Base-by-base conservation (phyloP, 768 basidiomycete species). In the Auriscalpium microsporum region DNA sequence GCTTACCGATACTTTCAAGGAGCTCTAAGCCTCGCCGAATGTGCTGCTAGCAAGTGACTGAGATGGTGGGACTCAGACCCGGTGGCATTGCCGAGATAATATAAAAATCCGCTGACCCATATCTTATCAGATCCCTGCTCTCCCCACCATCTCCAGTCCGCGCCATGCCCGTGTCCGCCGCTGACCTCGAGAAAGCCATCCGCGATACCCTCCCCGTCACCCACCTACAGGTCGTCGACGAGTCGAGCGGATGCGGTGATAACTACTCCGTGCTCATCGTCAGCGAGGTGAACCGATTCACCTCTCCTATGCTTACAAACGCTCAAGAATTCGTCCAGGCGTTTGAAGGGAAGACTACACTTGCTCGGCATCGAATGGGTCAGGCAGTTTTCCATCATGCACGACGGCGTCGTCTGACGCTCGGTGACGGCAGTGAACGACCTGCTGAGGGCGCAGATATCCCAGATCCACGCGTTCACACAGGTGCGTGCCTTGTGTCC, bases 401-500 rank as follows among this genome's bases (percentile, higher is more conserved):
- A 0, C 17, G 36, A 2, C 37, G 34, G 19, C n/a, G n/a, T 38
- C 48, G 9, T 46, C 50, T 40, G 50, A 16, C 14, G 2, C 8
- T 53, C 52, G 13, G 16, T 48, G 44, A 50, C 21, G 52, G 4
- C 57, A 92, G 90, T 93, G 56, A 91, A 92, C 63, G 84, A 89
- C 21, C 64, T 84, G 9, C 66, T 93, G 63, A 91, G 87, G 71
- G 72, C 71, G 2, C 75, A 90, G 62, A 90, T 93, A 55, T 74
- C 85, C 0, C 80, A 85, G 55, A 84, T 93, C 78, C 90, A 93
- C 62, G 90, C 90, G 5, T 93, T 93, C 69, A 90, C 90, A 13
- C 90, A 93, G 82, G 90, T 90, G 60, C 52, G 71, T 10, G 50
- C 34, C 13, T 21, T 54, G 33, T 54, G 33, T 54, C 33, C 49